Base-by-base conservation (phyloP, 148 eudicot species). In the Vaccinium darrowii region DNA sequence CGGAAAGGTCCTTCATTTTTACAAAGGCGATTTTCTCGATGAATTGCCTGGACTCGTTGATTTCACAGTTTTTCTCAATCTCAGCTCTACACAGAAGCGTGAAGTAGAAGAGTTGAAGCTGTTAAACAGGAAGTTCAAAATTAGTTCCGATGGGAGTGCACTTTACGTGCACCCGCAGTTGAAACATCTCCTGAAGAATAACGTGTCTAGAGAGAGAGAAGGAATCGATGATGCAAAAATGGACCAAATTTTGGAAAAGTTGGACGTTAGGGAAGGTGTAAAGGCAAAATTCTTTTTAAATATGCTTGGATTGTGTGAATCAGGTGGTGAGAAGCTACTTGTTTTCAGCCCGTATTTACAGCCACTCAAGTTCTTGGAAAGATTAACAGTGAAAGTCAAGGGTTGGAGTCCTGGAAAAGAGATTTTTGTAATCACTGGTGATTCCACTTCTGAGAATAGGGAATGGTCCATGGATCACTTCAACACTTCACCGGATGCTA, bases 1-100 rank as follows among this genome's bases (percentile, higher is more conserved):
- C 0, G 88, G 91, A 73, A 93, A 88, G 27, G 95, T 97, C 74
- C 90, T 97, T 27, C 99, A 96, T 79, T 96, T 93, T 76, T 96
- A 94, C 83, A 93, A 89, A 83, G 99, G 98, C 10, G 98, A 94
- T 85, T 94, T 92, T 88, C 88, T 93, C 78, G 98, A 94, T 86
- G 98, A 94, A 81, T 89, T 96, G 18, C 99, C 99, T 0, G 98
- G 99, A 3, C 94, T 94, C 74, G 85, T 92, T 9, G 99, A 96
- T 85, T 94, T 92, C 54, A 91, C 99, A 1, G 95, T 96, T 4
- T 90, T 89, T 81, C 93, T 96, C 19, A 86, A 86, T 51, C 92
- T 97, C 51, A 91, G 88, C 84, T 89, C 90, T 12, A 86, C 30
- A 72, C 99, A 95, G 80, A 89, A 90, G 57, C 49, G 62, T 51